phyloP scores from a whole-genome alignment of 2,329 filamentous ascomycete species.

The Daldinia sp. region DNA sequence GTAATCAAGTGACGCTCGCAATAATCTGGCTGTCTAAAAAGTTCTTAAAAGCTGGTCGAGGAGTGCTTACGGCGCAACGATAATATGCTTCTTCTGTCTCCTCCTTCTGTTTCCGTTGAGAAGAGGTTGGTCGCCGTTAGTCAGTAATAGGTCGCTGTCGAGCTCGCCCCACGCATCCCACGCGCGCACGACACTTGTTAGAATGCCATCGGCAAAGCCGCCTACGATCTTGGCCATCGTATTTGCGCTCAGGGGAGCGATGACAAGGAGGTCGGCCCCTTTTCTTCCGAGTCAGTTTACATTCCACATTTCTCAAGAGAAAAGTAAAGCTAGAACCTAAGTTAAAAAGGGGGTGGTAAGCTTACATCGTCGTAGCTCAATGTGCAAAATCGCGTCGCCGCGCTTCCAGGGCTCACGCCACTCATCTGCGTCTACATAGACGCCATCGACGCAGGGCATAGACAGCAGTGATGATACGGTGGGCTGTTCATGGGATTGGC shows the following conservation, averaged over 20 bases:
- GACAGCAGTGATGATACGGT: constrained; percentile 67
- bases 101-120: constrained; percentile 21
- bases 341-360: neutral
- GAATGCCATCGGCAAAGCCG: constrained; percentile 81
- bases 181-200: constrained; percentile 80
- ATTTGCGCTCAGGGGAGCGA: constrained; percentile 87
- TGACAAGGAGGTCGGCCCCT: constrained; percentile 81
- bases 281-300: neutral
- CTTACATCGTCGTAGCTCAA: constrained; percentile 77
- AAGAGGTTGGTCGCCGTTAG: neutral
- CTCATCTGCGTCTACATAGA: constrained; percentile 88
- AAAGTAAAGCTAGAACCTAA: neutral
- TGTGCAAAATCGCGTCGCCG: constrained; percentile 86
- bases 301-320: neutral
- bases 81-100: constrained; percentile 70
- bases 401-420: constrained; percentile 84
- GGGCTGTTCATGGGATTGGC: constrained; percentile 83
- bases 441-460: constrained; percentile 79
- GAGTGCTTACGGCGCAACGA: constrained; percentile 72
- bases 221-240: constrained; percentile 84
- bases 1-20: neutral
- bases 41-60: no score
- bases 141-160: constrained; percentile 54
- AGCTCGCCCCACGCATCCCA: constrained; percentile 83
- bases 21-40: neutral